phyloP scores from a whole-genome alignment of 345 rosid species.

The Linum tenue region DNA sequence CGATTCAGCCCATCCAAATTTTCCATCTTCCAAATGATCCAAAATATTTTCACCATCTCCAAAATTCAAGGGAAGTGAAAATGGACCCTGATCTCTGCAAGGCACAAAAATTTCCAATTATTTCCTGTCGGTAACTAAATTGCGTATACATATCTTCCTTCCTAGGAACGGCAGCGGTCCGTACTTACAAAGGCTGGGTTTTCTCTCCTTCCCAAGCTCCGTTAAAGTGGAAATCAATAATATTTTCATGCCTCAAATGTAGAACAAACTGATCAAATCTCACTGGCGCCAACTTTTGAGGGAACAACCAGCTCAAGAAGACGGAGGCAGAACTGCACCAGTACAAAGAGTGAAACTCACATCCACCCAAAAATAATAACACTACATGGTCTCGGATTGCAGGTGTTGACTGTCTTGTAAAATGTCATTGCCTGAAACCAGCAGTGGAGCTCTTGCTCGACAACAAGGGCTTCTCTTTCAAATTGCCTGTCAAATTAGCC shows the following conservation, averaged over 20 bases:
- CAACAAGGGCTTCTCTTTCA: slow-evolving; percentile 55
- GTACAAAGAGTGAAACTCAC: no score
- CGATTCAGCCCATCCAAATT: no score
- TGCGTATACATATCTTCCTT: not conserved
- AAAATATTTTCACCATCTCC: no score
- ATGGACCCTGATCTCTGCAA: not conserved
- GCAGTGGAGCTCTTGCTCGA: slow-evolving; percentile 51
- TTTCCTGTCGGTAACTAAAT: not conserved
- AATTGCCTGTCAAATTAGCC: slow-evolving; percentile 44
- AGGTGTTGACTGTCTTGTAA: not conserved
- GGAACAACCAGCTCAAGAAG: no score
- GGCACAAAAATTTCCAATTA: not conserved
- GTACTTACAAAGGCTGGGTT: not conserved
- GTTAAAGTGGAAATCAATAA: not conserved
- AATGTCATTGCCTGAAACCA: slow-evolving; percentile 52
- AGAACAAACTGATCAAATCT: not conserved
- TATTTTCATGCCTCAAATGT: not conserved
- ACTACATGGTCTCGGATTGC: no score
- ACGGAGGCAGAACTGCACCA: no score
- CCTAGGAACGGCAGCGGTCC: not conserved
- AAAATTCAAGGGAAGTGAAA: not conserved
- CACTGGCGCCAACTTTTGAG: not conserved
- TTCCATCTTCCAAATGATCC: no score
- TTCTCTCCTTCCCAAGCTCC: not conserved
- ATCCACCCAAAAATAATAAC: no score